A percentile compares a stretch with the other conserved stretches of the same genome.
Conservation (phyloP, 108 stramenopile genomes). For the Nitzschia putrida region DNA sequence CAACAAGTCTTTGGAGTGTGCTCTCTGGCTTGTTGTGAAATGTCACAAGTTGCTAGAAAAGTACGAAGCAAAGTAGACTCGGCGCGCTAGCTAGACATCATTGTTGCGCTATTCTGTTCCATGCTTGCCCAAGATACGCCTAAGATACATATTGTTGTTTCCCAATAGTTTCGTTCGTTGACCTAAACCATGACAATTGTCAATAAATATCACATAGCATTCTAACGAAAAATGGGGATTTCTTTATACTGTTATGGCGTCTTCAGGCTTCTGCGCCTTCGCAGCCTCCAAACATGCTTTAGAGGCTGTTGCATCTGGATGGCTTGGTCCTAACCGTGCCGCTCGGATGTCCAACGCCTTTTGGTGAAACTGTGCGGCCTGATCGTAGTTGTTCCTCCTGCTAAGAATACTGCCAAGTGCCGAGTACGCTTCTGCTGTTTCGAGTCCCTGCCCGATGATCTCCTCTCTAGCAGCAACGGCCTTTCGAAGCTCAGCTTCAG, state of each 20-base stretch:
- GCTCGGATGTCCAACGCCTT: constrained; percentile 32
- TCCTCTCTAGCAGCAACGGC: constrained; percentile 27
- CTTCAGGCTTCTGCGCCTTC: constrained; percentile 1
- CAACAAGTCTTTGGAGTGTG: constrained; percentile 58
- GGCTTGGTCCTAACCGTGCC: constrained; percentile 19
- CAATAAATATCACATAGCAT: no score
- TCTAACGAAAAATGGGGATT: not conserved
- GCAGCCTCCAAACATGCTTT: constrained; percentile 5
- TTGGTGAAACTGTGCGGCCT: constrained; percentile 20
- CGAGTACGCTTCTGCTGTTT: constrained; percentile 26
- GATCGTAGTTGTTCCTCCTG: constrained; percentile 19
- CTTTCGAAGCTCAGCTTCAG: constrained; percentile 32
- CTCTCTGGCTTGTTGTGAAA: constrained; percentile 62
- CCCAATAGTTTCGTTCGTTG: no score
- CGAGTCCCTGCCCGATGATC: constrained; percentile 17
- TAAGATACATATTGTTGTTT: no score
- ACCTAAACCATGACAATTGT: no score
- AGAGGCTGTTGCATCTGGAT: constrained; percentile 24
- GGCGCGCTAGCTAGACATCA: no score
- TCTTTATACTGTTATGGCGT: constrained; percentile 20
- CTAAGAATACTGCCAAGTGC: constrained; percentile 28
- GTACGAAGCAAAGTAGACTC: not conserved
- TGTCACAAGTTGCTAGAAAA: constrained; percentile 41
- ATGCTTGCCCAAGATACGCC: no score
- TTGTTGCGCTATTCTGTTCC: no score